These are phyloP conservation scores for Phytophthora constricta DNA, from an alignment of 352 stramenopile species.

Conservation along the genomic window DNA sequence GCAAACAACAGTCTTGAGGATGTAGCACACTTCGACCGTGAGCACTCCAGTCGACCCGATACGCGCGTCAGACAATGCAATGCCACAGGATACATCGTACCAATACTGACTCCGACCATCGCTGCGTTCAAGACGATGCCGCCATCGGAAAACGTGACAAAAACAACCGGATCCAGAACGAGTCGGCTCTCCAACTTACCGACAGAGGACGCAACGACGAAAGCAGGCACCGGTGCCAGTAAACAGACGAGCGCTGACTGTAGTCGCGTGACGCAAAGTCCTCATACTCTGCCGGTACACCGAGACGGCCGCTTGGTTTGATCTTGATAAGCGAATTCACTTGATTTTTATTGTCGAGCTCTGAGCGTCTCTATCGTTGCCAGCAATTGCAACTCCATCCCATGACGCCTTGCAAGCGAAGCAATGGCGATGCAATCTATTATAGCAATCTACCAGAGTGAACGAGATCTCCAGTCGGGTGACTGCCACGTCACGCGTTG, in stretches of 20 bases:
- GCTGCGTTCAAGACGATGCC: conserved; percentile 12
- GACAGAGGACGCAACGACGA: conserved; percentile 5
- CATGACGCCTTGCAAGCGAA: too few species aligned
- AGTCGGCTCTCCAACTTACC: conserved; percentile 30
- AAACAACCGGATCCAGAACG: conserved; percentile 29
- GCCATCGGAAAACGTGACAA: conserved; percentile 18
- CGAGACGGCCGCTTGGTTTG: too few species aligned
- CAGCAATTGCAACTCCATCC: too few species aligned
- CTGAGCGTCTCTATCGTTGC: too few species aligned
- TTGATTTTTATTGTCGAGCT: too few species aligned
- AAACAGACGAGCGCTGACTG: conserved; percentile 22
- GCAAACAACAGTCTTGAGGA: conserved; percentile 32
- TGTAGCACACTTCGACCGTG: conserved; percentile 44
- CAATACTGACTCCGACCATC: conserved; percentile 6
- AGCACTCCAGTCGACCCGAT: conserved; percentile 30
- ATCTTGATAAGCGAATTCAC: too few species aligned
- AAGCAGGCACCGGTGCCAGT: conserved; percentile 15
- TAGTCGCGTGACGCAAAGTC: too few species aligned
- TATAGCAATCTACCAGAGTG: too few species aligned
- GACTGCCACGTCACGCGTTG: not conserved
- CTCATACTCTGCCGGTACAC: too few species aligned
- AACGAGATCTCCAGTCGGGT: too few species aligned
- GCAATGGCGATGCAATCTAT: too few species aligned
- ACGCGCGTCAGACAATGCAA: conserved; percentile 20
- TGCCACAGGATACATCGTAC: conserved; percentile 19